These are phyloP conservation scores for Yamadazyma laniorum DNA, from an alignment of 805 yeast genomes.

Conservation along the genomic window DNA sequence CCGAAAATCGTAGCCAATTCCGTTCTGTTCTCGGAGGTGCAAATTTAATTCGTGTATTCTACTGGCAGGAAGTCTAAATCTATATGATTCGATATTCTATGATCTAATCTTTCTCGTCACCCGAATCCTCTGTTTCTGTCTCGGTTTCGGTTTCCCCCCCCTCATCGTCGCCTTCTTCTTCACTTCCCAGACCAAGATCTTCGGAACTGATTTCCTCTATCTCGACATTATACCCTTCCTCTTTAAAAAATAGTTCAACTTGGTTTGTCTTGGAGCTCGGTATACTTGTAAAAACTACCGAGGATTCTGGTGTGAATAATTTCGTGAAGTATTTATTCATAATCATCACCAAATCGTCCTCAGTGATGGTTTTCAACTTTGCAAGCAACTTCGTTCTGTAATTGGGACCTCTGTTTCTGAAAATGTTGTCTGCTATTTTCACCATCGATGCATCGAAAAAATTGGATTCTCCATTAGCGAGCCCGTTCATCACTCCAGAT, in stretches of 20 bases:
- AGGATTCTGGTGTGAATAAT: constrained; percentile 55
- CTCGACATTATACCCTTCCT: constrained; percentile 58
- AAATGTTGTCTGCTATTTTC: constrained; percentile 63
- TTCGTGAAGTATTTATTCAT: constrained; percentile 62
- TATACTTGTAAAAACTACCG: constrained; percentile 67
- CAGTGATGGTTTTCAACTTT: constrained; percentile 51
- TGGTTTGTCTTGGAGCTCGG: constrained; percentile 61
- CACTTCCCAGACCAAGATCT: constrained; percentile 19
- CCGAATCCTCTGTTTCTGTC: constrained; percentile 18
- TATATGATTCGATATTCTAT: too few species aligned
- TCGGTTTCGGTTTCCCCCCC: constrained; percentile 20
- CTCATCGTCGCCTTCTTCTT: constrained; percentile 20
- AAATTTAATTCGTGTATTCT: too few species aligned
- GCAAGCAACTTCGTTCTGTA: constrained; percentile 55
- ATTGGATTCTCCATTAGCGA: constrained; percentile 70
- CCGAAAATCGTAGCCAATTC: too few species aligned
- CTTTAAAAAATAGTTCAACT: constrained; percentile 46
- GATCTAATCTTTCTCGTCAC: too few species aligned
- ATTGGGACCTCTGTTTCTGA: constrained; percentile 69
- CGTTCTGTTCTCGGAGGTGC: too few species aligned
- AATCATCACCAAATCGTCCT: constrained; percentile 46
- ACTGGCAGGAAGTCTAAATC: too few species aligned
- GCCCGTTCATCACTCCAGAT: constrained; percentile 67
- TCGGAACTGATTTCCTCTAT: constrained; percentile 50
- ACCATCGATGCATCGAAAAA: constrained; percentile 60